Evolutionary conservation across 164 flowering plant species (phyloP), one percentile per base, ranked within the genome.

Genomic region (Cinnamomum micranthum): DNA sequence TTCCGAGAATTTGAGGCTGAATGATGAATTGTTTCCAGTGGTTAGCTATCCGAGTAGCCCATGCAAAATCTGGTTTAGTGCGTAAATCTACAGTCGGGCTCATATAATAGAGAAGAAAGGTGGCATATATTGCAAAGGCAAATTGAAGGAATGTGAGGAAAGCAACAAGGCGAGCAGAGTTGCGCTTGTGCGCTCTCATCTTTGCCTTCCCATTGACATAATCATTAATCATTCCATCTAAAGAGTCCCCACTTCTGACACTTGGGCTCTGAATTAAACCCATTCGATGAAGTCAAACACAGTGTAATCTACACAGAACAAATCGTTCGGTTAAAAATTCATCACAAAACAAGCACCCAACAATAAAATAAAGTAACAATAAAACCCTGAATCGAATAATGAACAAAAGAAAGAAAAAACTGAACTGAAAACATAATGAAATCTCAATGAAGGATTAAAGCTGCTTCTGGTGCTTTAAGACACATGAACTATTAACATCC

Each of bases 91-190:
- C 73, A 0, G 90, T 11, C 0, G 99, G 98, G 69, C 98, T 87
- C 95, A 95, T 90, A 87, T 87, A 91, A 77, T 93, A 95, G 24
- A 95, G 80, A 0, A 95, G 85, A 50, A 89, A 87, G 1, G 99
- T 93, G 6, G 97, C 99, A 58, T 95, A 95, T 15, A 93, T 76
- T 24, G 99, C 98, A 72, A 92, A 95, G 19, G 92, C 87, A 68
- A 95, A 91, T 71, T 93, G 99, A 5, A 95, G 86, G 69, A 88
- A 93, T 11, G 99, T 95, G 20, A 95, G 88, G 7, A 80, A 81
- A 0, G 95, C 80, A 5, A 95, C 97, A 35, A 95, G 82, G 65
- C 85, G 80, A 20, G 88, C 68, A 0, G 96, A 85, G n/a, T 75
- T 12, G 25, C 80, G 83, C 80, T 84, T 84, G 24, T 80, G 83